phyloP scores from a whole-genome alignment of 495 filamentous ascomycete species.

The Aspergillus bertholletiae region DNA sequence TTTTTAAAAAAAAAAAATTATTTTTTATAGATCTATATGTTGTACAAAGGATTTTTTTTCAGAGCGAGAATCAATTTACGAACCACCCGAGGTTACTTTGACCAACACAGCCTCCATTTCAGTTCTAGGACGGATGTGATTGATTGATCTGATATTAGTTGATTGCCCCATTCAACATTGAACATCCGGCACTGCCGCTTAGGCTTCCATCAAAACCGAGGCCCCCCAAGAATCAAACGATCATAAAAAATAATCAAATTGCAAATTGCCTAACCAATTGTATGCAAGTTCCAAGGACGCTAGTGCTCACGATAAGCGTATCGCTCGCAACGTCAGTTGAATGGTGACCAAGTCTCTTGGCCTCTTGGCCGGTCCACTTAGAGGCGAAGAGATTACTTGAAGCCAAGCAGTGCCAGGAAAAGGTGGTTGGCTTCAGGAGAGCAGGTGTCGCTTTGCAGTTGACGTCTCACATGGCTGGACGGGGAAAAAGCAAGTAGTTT shows the following conservation, averaged over 20 bases:
- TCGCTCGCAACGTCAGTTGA: constrained; percentile 36
- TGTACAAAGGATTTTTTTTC: too few species aligned
- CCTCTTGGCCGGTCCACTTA: constrained; percentile 13
- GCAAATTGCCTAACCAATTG: neutral
- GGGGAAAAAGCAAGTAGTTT: neutral
- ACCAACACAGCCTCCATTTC: too few species aligned
- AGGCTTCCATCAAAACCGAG: neutral
- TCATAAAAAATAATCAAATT: too few species aligned
- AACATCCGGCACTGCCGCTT: constrained; percentile 1
- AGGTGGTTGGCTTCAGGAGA: constrained; percentile 1
- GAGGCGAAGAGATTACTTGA: constrained; percentile 8
- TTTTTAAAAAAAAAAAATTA: too few species aligned
- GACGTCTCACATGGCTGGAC: constrained; percentile 33
- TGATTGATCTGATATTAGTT: neutral
- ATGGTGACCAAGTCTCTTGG: constrained; percentile 25
- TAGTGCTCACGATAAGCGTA: constrained; percentile 32
- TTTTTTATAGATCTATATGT: too few species aligned
- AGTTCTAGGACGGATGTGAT: neutral
- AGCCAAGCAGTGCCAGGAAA: constrained; percentile 6
- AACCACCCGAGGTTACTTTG: too few species aligned
- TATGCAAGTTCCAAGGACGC: constrained; percentile 5
- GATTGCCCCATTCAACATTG: neutral
- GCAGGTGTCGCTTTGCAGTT: constrained; percentile 24
- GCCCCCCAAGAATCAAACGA: too few species aligned
- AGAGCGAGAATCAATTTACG: too few species aligned